These are phyloP conservation scores for Meira miltonrushii DNA, from an alignment of 1,284 basidiomycete species.

Conservation along the genomic window DNA sequence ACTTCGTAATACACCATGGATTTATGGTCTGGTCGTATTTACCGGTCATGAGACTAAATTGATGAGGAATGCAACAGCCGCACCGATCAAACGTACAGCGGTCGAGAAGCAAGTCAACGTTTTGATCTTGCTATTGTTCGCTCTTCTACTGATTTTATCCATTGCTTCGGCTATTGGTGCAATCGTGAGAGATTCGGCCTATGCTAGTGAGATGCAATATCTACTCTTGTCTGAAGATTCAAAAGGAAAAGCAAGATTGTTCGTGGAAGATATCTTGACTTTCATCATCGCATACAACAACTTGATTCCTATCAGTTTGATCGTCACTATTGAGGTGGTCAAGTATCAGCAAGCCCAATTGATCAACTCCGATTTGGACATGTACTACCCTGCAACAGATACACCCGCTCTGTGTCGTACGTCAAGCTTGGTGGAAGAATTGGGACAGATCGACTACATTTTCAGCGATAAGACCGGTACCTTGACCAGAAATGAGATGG, in stretches of 20 bases:
- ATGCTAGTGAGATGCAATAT: slow-evolving; percentile 39
- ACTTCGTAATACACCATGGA: slow-evolving; percentile 92
- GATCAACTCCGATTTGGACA: slow-evolving; percentile 79
- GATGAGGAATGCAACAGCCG: slow-evolving; percentile 82
- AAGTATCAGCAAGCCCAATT: slow-evolving; percentile 95
- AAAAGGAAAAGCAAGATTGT: slow-evolving; percentile 48
- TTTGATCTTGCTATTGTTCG: slow-evolving; percentile 94
- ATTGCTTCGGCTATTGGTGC: slow-evolving; percentile 86
- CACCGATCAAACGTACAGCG: slow-evolving; percentile 92
- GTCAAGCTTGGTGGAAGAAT: slow-evolving; percentile 92
- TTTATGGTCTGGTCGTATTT: slow-evolving; percentile 87
- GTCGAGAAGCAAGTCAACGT: slow-evolving; percentile 94
- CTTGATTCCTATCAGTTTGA: slow-evolving; percentile 95
- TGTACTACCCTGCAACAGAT: slow-evolving; percentile 85
- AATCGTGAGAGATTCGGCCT: slow-evolving; percentile 60
- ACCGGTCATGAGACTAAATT: slow-evolving; percentile 98
- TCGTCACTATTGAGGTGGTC: slow-evolving; percentile 99
- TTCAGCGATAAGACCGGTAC: slow-evolving; percentile 99
- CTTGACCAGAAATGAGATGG: slow-evolving; percentile 93
- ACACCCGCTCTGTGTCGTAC: slow-evolving; percentile 95
- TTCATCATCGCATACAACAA: slow-evolving; percentile 99
- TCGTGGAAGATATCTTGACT: slow-evolving; percentile 77
- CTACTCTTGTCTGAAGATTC: slow-evolving; percentile 45
- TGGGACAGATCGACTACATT: slow-evolving; percentile 97
- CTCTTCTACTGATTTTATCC: slow-evolving; percentile 77